Conservation (phyloP, 176 grass and related monocot genomes). For the Calamus simplicifolius region DNA sequence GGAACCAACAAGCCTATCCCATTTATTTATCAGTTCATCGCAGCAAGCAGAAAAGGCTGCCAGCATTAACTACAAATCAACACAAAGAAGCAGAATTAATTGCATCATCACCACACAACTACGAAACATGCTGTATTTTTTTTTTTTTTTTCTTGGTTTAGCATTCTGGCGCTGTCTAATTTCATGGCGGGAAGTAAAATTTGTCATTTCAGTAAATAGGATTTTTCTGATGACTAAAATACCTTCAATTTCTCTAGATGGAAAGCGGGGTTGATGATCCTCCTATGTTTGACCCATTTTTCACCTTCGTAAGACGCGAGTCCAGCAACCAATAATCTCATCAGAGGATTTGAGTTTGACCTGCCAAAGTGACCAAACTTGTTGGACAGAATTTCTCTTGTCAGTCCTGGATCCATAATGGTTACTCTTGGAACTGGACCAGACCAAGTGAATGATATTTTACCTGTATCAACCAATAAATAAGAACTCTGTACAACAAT, state of each 20-base stretch:
- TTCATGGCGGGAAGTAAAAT: no score
- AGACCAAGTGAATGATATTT: conserved; percentile 44
- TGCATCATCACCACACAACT: no score
- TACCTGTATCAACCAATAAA: conserved; percentile 1
- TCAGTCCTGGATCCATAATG: conserved; percentile 29
- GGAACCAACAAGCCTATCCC: conserved; percentile 27
- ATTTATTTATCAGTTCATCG: conserved; percentile 35
- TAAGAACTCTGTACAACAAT: no score
- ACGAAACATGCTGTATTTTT: background rate
- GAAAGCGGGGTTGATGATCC: conserved; percentile 75
- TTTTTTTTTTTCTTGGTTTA: no score
- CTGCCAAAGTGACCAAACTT: conserved; percentile 42
- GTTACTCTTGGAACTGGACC: conserved; percentile 37
- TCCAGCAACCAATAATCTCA: no score
- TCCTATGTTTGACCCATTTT: conserved; percentile 74
- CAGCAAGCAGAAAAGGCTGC: conserved; percentile 53
- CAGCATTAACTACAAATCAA: conserved; percentile 46
- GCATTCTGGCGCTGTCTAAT: no score
- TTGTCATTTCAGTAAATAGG: no score
- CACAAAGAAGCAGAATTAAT: background rate
- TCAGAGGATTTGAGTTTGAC: conserved; percentile 5
- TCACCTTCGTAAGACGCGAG: conserved; percentile 3
- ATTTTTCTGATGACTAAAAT: background rate
- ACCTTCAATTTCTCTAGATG: conserved; percentile 73
- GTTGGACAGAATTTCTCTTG: conserved; percentile 35